Conservation (phyloP, 768 basidiomycete genomes). For the Naganishia randhawae region DNA sequence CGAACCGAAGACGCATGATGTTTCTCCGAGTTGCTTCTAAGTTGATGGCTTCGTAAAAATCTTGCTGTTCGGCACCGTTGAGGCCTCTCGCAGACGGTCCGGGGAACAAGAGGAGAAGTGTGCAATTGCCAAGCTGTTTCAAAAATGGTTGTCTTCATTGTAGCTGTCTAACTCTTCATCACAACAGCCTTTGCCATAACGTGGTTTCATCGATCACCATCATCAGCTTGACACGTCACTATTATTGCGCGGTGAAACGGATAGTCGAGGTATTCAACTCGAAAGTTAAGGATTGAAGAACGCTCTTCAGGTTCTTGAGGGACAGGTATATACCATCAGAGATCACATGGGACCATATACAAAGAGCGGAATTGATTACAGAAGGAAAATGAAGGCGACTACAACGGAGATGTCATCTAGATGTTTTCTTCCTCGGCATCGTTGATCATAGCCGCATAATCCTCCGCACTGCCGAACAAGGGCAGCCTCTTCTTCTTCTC, state of each 20-base stretch:
- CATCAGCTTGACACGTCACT: not conserved
- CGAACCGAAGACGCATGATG: slow-evolving; percentile 7
- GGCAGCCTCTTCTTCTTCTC: slow-evolving; percentile 63
- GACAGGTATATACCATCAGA: too few relatives aligned
- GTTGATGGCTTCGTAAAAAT: not conserved
- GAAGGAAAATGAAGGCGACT: not conserved
- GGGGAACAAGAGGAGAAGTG: too few relatives aligned
- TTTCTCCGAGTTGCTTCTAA: not conserved
- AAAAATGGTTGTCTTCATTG: too few relatives aligned
- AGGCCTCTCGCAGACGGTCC: too few relatives aligned
- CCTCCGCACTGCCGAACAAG: slow-evolving; percentile 49
- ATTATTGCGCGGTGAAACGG: not conserved
- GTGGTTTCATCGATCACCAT: not conserved
- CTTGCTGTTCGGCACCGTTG: not conserved
- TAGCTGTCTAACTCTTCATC: too few relatives aligned
- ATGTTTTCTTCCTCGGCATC: slow-evolving; percentile 47
- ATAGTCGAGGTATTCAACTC: too few relatives aligned
- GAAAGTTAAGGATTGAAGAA: too few relatives aligned
- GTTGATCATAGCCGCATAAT: slow-evolving; percentile 50
- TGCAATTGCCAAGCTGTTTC: too few relatives aligned
- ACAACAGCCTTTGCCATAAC: not conserved
- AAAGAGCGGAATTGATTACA: not conserved
- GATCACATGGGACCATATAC: not conserved
- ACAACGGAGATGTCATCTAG: slow-evolving; percentile 18
- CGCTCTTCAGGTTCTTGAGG: too few relatives aligned